Evolutionary conservation across 2,329 filamentous ascomycete genomes (phyloP).

Genomic region (Monilinia vaccinii-corymbosi): DNA sequence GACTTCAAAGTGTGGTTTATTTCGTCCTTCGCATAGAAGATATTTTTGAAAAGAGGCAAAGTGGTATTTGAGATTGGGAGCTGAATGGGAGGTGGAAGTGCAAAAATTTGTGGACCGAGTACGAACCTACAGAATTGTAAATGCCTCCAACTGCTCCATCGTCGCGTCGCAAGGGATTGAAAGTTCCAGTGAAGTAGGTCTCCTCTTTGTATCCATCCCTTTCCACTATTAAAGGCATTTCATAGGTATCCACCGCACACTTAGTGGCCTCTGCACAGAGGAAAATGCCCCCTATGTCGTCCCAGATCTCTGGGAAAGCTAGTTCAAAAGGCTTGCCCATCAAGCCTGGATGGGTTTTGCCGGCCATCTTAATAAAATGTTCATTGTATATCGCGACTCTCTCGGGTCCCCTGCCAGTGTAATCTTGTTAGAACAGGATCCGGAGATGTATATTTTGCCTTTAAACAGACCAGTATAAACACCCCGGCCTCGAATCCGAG

Average conservation of each 20-base stretch:
- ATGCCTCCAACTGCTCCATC: constrained; percentile 21
- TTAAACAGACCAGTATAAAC: constrained; percentile 20
- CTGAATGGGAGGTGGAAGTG: not conserved
- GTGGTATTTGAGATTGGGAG: not conserved
- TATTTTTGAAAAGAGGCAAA: not conserved
- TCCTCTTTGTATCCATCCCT: constrained; percentile 22
- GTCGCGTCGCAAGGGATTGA: constrained; percentile 22
- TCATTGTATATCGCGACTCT: constrained; percentile 25
- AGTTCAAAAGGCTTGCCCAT: constrained; percentile 18
- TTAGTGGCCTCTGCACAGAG: constrained; percentile 15
- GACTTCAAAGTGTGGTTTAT: not conserved
- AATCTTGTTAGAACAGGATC: not conserved
- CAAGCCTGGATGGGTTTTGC: constrained; percentile 20
- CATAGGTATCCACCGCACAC: constrained; percentile 17
- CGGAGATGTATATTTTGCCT: not conserved
- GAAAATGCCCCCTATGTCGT: constrained; percentile 15
- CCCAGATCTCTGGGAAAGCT: constrained; percentile 19
- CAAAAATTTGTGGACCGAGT: not conserved
- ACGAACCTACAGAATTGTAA: constrained; percentile 16
- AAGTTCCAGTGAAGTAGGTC: constrained; percentile 24
- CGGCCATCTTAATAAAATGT: constrained; percentile 19
- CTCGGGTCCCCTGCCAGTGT: constrained; percentile 17
- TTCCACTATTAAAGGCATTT: constrained; percentile 22
- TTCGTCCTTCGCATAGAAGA: not conserved
- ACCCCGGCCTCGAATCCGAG: constrained; percentile 19